Conservation (phyloP, 768 basidiomycete genomes). For the Leccinum aurantiacum region DNA sequence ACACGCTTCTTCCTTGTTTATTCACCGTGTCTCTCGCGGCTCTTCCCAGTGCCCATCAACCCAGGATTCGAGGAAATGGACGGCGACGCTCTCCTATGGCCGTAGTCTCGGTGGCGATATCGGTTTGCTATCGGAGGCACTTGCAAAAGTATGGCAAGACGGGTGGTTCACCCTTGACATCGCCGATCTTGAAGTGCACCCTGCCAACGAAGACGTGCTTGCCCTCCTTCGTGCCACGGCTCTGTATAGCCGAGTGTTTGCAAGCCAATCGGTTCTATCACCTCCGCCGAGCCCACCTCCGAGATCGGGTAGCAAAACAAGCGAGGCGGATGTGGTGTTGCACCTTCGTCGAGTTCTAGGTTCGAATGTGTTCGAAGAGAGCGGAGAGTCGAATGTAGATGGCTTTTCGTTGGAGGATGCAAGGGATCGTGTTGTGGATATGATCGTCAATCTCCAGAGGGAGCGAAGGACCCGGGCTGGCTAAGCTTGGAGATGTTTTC, state of each 20-base stretch:
- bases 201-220: slow-evolving; percentile 46
- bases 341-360: slow-evolving; percentile 58
- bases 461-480: slow-evolving; percentile 23
- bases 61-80: slow-evolving; percentile 39
- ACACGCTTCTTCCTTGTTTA: slow-evolving; percentile 57
- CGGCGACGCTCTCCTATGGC: slow-evolving; percentile 55
- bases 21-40: slow-evolving; percentile 39
- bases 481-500: slow-evolving; percentile 2
- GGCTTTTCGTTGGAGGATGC: slow-evolving; percentile 65
- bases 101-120: slow-evolving; percentile 62
- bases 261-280: slow-evolving; percentile 44
- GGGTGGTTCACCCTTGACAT: slow-evolving; percentile 28
- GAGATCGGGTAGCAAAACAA: slow-evolving; percentile 3
- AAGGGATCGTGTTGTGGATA: slow-evolving; percentile 72
- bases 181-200: slow-evolving; percentile 32
- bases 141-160: slow-evolving; percentile 58
- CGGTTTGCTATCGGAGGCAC: slow-evolving; percentile 49
- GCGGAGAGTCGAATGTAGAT: slow-evolving; percentile 16
- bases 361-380: slow-evolving; percentile 44
- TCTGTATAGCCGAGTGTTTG: slow-evolving; percentile 62
- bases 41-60: slow-evolving; percentile 18
- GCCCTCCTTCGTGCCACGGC: slow-evolving; percentile 59
- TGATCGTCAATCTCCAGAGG: slow-evolving; percentile 47
- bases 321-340: slow-evolving; percentile 37
- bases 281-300: slow-evolving; percentile 60